phyloP scores from a whole-genome alignment of 495 filamentous ascomycete genomes.

The Aspergillus bertholletiae region DNA sequence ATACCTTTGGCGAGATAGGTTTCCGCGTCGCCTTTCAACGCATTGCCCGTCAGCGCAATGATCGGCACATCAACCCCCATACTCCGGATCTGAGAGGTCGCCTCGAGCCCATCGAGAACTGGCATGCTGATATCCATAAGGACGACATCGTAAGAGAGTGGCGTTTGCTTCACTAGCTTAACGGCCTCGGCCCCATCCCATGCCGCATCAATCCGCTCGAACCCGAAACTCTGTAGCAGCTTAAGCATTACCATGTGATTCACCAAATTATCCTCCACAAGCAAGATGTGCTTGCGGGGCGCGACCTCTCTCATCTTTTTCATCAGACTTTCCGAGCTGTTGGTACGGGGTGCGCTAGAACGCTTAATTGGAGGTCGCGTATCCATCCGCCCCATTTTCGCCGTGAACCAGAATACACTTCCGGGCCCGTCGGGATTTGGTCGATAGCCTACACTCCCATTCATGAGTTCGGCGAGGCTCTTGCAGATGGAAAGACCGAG shows the following conservation, averaged over 20 bases:
- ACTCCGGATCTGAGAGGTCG: slow-evolving; percentile 58
- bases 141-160: slow-evolving; percentile 50
- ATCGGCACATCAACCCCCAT: slow-evolving; percentile 53
- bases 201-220: slow-evolving; percentile 49
- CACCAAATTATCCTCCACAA: slow-evolving; percentile 59
- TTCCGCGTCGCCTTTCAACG: slow-evolving; percentile 57
- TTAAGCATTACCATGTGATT: slow-evolving; percentile 64
- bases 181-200: slow-evolving; percentile 58
- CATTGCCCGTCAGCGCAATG: slow-evolving; percentile 63
- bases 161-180: slow-evolving; percentile 45
- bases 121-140: slow-evolving; percentile 72
- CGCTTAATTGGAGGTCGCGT: neutral
- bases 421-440: slow-evolving; percentile 50
- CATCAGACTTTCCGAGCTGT: slow-evolving; percentile 3
- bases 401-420: slow-evolving; percentile 59
- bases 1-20: slow-evolving; percentile 57
- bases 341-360: neutral
- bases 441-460: slow-evolving; percentile 62
- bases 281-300: slow-evolving; percentile 46
- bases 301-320: slow-evolving; percentile 28
- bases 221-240: slow-evolving; percentile 51
- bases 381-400: slow-evolving; percentile 39
- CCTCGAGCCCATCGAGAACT: slow-evolving; percentile 62
- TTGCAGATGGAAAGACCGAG: slow-evolving; percentile 80
- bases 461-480: slow-evolving; percentile 77